Evolutionary conservation across 1,284 basidiomycete species (phyloP), one percentile per base, ranked within the genome.

Genomic region (Trametes polyzona): DNA sequence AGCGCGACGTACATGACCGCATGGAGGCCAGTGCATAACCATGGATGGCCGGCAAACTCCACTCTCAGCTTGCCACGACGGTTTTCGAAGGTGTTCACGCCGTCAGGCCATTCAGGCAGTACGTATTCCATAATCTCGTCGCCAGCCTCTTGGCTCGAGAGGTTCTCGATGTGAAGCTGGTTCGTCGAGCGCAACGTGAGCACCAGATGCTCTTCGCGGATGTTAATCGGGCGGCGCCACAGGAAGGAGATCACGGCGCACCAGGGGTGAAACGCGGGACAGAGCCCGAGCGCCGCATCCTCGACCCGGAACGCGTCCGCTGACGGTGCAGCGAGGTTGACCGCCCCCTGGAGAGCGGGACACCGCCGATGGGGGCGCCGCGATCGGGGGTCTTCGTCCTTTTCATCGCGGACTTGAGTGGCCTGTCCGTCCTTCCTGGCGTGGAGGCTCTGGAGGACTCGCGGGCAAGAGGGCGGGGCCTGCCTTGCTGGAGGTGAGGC

Each of bases 401-500:
- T 70, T 84, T 89, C 69, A 90, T 69, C 0, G 84, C 86, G 27
- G 87, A 82, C 71, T 79, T 87, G 43, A 83, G 73, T 3, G 76
- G 75, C 55, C 54, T 57, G 16, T 56, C 47, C 61, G 0, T 62
- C 57, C 64, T 57, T 5, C 64, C 59, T 2, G 61, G 59, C 0
- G 65, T 57, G 17, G 63, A 55, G 3, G 66, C 51, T 16, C 67
- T 60, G 7, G 67, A 65, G 19, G 62, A 35, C 51, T 65, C 57
- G 47, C 66, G 56, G 46, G 59, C 55, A 14, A 65, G 56, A 23
- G 67, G 58, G 47, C 57, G 60, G 30, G 58, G 61, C 36, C 59
- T 48, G 30, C 57, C 64, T 27, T 30, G 17, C 37, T 55, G 53
- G 21, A 43, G 30, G 35, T 60, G 40, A 1, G 62, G 56, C 53